A percentile compares a stretch with the other conserved stretches of the same genome.
Conservation (phyloP, 306 rosid genomes). For the Medicago ruthenica region DNA sequence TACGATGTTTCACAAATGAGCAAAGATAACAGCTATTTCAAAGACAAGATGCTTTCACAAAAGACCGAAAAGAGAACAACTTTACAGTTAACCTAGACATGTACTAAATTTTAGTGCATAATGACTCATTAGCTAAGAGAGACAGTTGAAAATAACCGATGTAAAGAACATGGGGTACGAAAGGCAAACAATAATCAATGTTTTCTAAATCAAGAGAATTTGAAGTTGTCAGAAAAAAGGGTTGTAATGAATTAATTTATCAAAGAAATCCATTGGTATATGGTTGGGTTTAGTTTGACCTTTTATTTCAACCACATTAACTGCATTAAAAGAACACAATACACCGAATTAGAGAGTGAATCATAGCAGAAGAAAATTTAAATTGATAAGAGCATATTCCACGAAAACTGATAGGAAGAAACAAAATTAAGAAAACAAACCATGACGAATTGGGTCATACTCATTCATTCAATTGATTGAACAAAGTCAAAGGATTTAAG, state of each 20-base stretch:
- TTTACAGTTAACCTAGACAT: background rate
- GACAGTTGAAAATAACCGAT: background rate
- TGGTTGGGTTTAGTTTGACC: background rate
- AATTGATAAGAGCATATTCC: background rate
- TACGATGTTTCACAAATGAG: background rate
- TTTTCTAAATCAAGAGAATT: background rate
- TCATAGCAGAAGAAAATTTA: background rate
- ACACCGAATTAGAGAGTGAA: background rate
- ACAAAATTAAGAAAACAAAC: background rate
- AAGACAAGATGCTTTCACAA: background rate
- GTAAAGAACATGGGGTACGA: background rate
- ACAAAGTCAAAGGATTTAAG: background rate
- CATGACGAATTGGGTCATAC: background rate
- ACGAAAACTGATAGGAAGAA: background rate
- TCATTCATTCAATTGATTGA: background rate
- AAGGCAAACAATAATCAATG: background rate
- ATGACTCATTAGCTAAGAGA: background rate
- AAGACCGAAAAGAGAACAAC: background rate
- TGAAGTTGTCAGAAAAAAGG: background rate
- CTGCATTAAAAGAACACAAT: background rate
- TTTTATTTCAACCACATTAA: background rate
- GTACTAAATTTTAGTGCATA: background rate
- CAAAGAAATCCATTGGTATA: background rate
- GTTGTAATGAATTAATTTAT: background rate
- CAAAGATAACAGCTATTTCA: constrained; percentile 1